Conservation (phyloP, 352 stramenopile genomes). For the Aphanomyces astaci region DNA sequence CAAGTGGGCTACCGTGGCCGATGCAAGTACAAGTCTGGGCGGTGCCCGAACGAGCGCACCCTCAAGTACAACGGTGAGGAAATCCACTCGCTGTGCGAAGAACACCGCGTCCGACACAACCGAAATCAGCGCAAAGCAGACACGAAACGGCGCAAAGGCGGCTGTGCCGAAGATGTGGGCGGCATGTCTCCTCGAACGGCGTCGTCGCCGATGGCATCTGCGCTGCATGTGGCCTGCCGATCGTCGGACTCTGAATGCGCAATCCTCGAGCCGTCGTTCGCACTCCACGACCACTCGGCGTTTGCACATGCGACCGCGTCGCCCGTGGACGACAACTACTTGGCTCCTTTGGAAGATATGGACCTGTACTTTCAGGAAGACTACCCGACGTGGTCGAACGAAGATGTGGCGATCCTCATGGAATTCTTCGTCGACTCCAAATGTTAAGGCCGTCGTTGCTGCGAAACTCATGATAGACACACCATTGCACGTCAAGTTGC, state of each 20-base stretch:
- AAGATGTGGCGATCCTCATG: constrained; percentile 13
- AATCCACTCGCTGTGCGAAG: constrained; percentile 17
- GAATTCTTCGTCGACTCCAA: constrained; percentile 9
- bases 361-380: constrained; percentile 3
- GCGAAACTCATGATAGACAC: neutral
- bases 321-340: neutral
- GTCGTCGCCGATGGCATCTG: neutral
- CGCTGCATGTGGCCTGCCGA: neutral
- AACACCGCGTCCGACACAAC: constrained; percentile 17
- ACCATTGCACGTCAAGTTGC: neutral
- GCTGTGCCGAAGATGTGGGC: neutral
- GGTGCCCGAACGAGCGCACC: constrained; percentile 19
- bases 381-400: neutral
- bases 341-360: neutral
- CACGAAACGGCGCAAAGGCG: constrained; percentile 12
- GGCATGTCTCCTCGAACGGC: neutral
- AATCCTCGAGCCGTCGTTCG: no score
- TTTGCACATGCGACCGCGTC: no score
- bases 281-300: no score
- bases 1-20: constrained; percentile 10
- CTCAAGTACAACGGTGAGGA: constrained; percentile 22
- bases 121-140: constrained; percentile 15
- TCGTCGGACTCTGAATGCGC: no score
- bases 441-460: neutral
- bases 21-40: constrained; percentile 16